Percentiles rank a stretch among this genome's conserved stretches.
These are phyloP conservation scores for Eutrema salsugineum DNA, from an alignment of 441 rosid species.

Conservation along the genomic window DNA sequence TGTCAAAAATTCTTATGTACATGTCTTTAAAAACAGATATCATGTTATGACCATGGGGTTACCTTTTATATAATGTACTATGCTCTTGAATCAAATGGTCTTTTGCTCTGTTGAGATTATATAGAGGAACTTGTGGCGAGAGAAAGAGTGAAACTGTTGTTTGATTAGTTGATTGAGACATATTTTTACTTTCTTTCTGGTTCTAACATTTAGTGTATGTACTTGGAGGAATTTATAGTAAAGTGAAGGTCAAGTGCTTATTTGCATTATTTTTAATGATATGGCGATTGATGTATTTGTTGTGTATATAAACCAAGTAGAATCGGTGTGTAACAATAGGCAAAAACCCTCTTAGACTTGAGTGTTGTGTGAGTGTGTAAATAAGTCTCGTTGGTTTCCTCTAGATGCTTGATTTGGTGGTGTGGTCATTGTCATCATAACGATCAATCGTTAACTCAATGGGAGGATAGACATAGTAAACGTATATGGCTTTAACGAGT, in stretches of 20 bases:
- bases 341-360: background rate
- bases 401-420: background rate
- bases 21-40: constrained; percentile 24
- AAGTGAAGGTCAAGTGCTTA: background rate
- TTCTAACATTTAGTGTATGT: background rate
- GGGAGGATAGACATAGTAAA: no score
- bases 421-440: background rate
- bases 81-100: constrained; percentile 17
- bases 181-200: background rate
- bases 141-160: constrained; percentile 6
- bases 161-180: background rate
- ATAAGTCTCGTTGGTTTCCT: background rate
- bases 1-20: constrained; percentile 30
- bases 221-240: background rate
- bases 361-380: background rate
- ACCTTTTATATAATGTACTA: constrained; percentile 14
- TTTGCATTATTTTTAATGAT: background rate
- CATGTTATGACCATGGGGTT: constrained; percentile 19
- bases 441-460: background rate
- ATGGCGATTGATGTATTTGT: background rate
- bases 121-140: background rate
- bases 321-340: background rate
- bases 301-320: background rate
- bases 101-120: background rate
- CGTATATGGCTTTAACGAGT: background rate